Evolutionary conservation across 2,329 filamentous ascomycete species (phyloP), one percentile per base, ranked within the genome.

Genomic region (Botrytis pseudocinerea): DNA sequence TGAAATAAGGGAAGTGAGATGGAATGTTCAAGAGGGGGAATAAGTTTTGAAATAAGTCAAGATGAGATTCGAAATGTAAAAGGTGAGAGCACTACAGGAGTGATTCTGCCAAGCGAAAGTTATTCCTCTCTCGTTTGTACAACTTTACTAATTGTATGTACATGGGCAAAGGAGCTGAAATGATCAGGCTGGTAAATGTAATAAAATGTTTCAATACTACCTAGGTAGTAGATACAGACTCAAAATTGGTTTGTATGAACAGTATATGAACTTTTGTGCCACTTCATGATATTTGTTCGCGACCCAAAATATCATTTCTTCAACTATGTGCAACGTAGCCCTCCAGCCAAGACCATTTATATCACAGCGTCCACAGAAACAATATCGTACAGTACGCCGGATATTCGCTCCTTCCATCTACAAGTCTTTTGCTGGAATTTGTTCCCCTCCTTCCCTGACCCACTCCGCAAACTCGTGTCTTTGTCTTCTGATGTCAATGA

Each of bases 401-500:
- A 46, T 35, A 18, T 12, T 68, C 16, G 7, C n/a, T 6, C 54
- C 48, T 54, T 35, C 75, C n/a, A 25, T 69, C 32, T 69, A 72
- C 51, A 12, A 42, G 25, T 69, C 46, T 35, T n/a, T 63, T 46
- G 70, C 62, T 18, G 12, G 22, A 25, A 25, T 70, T 69, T 57
- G 14, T 60, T 48, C 74, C 64, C 76, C 76, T 28, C 79, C 79
- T 72, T 79, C 80, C 79, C 87, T 86, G 48, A 90, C 87, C 93
- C 93, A 97, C 75, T 91, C 87, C 25, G 89, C 87, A 85, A 97
- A 97, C 74, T 95, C 92, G 80, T 87, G 90, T 80, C 92, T 88
- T 83, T 94, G 87, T 81, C 90, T 92, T 82, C 94, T 90, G 76
- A 98, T 93, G 83, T 99, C 93, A 84, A 94, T 88, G 79, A 98